A percentile compares a stretch with the other conserved stretches of the same genome.
Evolutionary conservation across 2,329 filamentous ascomycete genomes (phyloP).

Genomic region (Chrysoporthe deuterocubensis): DNA sequence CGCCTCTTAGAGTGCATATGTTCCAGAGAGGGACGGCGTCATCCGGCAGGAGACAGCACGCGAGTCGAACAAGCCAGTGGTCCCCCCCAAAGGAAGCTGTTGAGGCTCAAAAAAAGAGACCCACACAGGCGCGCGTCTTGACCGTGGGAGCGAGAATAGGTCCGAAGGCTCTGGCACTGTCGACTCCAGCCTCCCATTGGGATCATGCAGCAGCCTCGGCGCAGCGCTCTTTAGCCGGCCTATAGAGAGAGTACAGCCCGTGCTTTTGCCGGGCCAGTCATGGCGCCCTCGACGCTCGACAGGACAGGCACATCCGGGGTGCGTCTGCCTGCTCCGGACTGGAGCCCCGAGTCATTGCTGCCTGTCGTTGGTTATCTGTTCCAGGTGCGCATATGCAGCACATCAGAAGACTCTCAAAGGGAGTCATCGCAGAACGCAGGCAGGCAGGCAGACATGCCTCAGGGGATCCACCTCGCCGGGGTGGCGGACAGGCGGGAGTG

Average conservation of each 20-base stretch:
- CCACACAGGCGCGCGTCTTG: background rate
- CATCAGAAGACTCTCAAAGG: background rate
- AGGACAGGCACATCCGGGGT: background rate
- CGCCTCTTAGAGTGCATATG: background rate
- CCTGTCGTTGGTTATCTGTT: conserved; percentile 8
- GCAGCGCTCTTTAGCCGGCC: background rate
- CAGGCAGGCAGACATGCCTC: background rate
- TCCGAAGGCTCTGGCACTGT: background rate
- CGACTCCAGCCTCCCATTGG: background rate
- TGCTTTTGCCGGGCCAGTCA: background rate
- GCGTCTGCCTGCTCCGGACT: background rate
- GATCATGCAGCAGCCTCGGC: conserved; percentile 4
- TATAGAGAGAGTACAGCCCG: background rate
- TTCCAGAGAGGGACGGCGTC: background rate
- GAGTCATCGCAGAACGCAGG: background rate
- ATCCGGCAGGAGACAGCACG: background rate
- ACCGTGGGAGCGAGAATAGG: background rate
- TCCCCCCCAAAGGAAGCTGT: background rate
- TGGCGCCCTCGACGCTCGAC: background rate
- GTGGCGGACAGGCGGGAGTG: conserved; percentile 2
- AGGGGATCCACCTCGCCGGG: background rate
- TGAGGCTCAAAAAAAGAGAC: conserved; percentile 5
- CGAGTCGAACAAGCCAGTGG: background rate
- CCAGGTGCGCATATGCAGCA: conserved; percentile 7
- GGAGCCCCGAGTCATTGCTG: background rate